Evolutionary conservation across 805 yeast species (phyloP).

Genomic region (Candida rishiriensis): DNA sequence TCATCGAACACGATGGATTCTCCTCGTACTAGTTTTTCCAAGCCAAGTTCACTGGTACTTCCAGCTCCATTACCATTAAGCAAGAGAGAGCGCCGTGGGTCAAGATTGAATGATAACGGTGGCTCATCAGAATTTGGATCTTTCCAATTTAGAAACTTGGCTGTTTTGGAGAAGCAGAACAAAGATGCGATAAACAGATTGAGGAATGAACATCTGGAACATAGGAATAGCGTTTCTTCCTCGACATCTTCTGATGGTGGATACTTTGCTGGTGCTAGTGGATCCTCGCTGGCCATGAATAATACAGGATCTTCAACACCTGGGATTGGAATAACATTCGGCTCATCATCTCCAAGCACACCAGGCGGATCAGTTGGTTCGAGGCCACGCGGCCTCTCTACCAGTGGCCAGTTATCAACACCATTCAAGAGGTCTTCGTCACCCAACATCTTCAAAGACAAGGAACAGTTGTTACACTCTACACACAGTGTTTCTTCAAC

Average conservation of each 20-base stretch:
- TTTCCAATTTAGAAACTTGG: conserved; percentile 82
- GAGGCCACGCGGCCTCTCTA: conserved; percentile 18
- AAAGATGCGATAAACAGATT: conserved; percentile 86
- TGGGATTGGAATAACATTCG: conserved; percentile 9
- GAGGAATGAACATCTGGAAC: conserved; percentile 76
- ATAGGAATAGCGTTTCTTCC: conserved; percentile 34
- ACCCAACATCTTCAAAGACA: conserved; percentile 23
- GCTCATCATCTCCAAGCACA: conserved; percentile 23
- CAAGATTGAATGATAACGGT: conserved; percentile 61
- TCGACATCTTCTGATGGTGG: conserved; percentile 45
- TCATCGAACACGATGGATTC: conserved; percentile 26
- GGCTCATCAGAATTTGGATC: conserved; percentile 78
- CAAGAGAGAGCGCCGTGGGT: conserved; percentile 66
- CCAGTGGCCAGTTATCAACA: conserved; percentile 15
- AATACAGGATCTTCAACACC: conserved; percentile 11
- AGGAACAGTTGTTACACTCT: conserved; percentile 1
- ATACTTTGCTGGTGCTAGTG: conserved; percentile 7
- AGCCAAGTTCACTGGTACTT: conserved; percentile 18
- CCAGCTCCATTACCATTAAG: conserved; percentile 30
- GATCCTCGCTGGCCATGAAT: not conserved
- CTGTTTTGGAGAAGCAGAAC: conserved; percentile 89
- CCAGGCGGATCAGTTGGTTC: conserved; percentile 11
- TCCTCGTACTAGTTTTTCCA: conserved; percentile 25
- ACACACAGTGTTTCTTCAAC: not conserved
- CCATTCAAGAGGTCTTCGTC: conserved; percentile 29